A percentile compares a stretch with the other conserved stretches of the same genome.
Evolutionary conservation across 2,329 filamentous ascomycete genomes (phyloP).

Genomic region (Hypocreales sp.): DNA sequence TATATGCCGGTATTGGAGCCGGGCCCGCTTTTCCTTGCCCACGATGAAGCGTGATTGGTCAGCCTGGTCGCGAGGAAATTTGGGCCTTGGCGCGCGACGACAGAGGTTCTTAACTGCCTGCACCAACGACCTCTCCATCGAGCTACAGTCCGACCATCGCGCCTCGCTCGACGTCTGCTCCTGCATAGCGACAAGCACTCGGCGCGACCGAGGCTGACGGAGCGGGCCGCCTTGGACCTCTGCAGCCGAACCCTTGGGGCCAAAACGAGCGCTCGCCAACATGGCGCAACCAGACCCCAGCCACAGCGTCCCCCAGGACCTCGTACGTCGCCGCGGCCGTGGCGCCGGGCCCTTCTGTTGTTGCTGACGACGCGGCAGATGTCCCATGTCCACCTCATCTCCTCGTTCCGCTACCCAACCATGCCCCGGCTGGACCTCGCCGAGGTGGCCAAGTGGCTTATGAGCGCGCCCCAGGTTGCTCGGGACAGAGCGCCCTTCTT

Average conservation of each 20-base stretch:
- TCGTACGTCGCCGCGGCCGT: slow-evolving; percentile 14
- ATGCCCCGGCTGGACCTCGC: slow-evolving; percentile 56
- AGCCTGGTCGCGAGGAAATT: slow-evolving; percentile 23
- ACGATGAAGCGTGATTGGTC: slow-evolving; percentile 10
- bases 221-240: no score
- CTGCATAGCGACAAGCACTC: no score
- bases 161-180: no score
- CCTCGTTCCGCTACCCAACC: slow-evolving; percentile 64
- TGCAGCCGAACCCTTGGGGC: no score
- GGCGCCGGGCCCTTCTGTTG: not conserved
- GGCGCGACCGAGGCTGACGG: no score
- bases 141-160: no score
- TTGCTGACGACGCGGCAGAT: slow-evolving; percentile 35
- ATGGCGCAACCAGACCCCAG: slow-evolving; percentile 27
- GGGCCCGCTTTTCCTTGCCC: slow-evolving; percentile 7
- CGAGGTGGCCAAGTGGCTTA: slow-evolving; percentile 70
- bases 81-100: slow-evolving; percentile 14
- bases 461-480: slow-evolving; percentile 71
- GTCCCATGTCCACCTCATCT: slow-evolving; percentile 80
- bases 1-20: no score
- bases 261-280: no score
- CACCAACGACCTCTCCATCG: no score
- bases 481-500: slow-evolving; percentile 75
- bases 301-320: slow-evolving; percentile 24
- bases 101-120: no score